Conservation (phyloP, 148 eudicot genomes). For the Camellia japonica region DNA sequence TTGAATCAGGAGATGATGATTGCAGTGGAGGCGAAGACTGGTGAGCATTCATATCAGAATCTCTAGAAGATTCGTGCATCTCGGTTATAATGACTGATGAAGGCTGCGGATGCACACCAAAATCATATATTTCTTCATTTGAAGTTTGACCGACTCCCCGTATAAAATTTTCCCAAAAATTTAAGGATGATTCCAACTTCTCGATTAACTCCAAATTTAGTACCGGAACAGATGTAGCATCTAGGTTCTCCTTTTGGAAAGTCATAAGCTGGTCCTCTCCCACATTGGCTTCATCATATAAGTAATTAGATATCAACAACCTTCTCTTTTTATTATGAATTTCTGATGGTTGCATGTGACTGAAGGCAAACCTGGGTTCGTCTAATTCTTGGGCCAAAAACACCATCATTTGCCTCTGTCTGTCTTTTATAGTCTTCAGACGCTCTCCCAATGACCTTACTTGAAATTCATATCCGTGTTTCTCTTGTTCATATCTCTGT, state of each 20-base stretch:
- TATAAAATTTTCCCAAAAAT: slow-evolving; percentile 35
- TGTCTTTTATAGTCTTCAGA: slow-evolving; percentile 19
- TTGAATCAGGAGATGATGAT: slow-evolving; percentile 23
- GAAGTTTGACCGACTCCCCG: slow-evolving; percentile 20
- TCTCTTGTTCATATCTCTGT: slow-evolving; percentile 29
- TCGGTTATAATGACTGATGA: slow-evolving; percentile 21
- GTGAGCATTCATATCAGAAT: slow-evolving; percentile 26
- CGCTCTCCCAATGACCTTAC: slow-evolving; percentile 30
- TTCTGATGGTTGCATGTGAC: slow-evolving; percentile 18
- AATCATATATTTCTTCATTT: slow-evolving; percentile 15
- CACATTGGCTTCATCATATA: slow-evolving; percentile 30
- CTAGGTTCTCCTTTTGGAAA: slow-evolving; percentile 11
- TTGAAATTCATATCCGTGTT: slow-evolving; percentile 23
- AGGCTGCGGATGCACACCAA: slow-evolving; percentile 15
- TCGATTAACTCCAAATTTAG: slow-evolving; percentile 22
- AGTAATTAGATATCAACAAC: slow-evolving; percentile 29
- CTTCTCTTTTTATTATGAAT: slow-evolving; percentile 40
- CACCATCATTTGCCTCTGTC: slow-evolving; percentile 33
- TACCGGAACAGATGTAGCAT: slow-evolving; percentile 16
- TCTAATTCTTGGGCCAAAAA: slow-evolving; percentile 31
- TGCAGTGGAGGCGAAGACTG: slow-evolving; percentile 16
- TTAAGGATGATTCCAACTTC: slow-evolving; percentile 35
- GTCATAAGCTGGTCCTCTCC: slow-evolving; percentile 14
- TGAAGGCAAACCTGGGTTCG: slow-evolving; percentile 20
- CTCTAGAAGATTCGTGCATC: slow-evolving; percentile 23